phyloP scores from a whole-genome alignment of 192 early-diverging fungal genomes.

The Backusella luteola region DNA sequence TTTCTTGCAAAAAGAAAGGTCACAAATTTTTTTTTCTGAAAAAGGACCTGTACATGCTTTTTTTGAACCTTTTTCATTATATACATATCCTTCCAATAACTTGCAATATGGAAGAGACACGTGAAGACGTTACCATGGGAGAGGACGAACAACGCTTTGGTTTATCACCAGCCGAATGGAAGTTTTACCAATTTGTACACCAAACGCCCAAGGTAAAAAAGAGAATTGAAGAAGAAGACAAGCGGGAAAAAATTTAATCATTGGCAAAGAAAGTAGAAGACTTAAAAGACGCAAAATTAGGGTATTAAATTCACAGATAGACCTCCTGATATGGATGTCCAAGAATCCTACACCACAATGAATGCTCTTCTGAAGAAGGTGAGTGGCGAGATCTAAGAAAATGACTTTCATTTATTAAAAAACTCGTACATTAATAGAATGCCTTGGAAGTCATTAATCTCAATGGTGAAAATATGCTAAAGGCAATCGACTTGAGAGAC shows the following conservation, averaged over 20 bases:
- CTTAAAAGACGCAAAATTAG: background rate
- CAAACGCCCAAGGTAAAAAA: background rate
- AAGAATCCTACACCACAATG: slow-evolving; percentile 24
- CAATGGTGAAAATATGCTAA: slow-evolving; percentile 25
- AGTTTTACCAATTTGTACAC: slow-evolving; percentile 13
- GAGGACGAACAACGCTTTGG: slow-evolving; percentile 16
- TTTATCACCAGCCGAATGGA: slow-evolving; percentile 12
- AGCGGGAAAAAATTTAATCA: background rate
- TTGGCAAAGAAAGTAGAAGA: background rate
- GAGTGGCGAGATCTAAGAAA: background rate
- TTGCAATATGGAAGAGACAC: background rate
- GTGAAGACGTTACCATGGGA: background rate
- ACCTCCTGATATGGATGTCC: slow-evolving; percentile 25
- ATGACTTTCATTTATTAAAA: no score
- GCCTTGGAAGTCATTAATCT: slow-evolving; percentile 23
- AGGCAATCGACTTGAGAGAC: slow-evolving; percentile 26
- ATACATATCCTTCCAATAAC: background rate
- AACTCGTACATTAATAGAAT: slow-evolving; percentile 1
- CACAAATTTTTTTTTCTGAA: background rate
- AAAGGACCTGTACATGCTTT: no score
- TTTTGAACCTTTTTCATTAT: background rate
- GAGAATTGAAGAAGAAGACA: background rate
- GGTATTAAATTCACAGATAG: slow-evolving; percentile 24
- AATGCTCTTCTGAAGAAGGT: slow-evolving; percentile 30
- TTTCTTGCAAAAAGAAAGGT: background rate